These are phyloP conservation scores for Plasmodium sp. DNA, from an alignment of 169 alveolate species.

Conservation along the genomic window DNA sequence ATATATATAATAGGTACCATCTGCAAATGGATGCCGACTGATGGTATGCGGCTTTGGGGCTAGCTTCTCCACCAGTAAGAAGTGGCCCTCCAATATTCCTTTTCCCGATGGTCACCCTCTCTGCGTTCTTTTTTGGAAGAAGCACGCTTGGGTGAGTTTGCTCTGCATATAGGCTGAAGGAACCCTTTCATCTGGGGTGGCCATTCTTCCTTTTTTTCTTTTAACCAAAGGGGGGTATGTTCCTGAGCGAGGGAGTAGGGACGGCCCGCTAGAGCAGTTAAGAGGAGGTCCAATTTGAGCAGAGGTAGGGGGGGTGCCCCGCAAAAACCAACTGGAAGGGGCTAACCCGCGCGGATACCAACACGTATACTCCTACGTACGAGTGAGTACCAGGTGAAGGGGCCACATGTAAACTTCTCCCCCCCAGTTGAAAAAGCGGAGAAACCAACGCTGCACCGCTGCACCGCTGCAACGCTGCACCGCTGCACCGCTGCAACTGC, in stretches of 20 bases:
- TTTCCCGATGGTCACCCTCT: neutral
- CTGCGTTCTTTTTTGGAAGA: neutral
- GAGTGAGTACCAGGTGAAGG: neutral
- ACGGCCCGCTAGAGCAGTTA: neutral
- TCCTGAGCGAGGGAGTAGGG: neutral
- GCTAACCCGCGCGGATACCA: neutral
- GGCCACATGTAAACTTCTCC: neutral
- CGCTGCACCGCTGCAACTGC: neutral
- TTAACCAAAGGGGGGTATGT: neutral
- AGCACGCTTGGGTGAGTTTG: neutral
- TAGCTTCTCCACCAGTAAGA: neutral
- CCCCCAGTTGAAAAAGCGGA: neutral
- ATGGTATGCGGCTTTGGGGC: neutral
- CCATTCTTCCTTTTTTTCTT: neutral
- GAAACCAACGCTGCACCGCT: neutral
- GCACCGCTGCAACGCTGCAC: neutral
- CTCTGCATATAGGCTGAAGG: neutral
- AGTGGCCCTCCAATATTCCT: neutral
- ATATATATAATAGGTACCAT: neutral
- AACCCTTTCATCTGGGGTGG: neutral
- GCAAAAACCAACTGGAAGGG: neutral
- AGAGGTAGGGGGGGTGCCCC: neutral
- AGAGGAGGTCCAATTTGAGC: neutral
- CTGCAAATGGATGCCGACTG: neutral
- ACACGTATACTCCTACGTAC: neutral